Conservation (phyloP, 1,284 basidiomycete species). For the Moniliophthora roreri region DNA sequence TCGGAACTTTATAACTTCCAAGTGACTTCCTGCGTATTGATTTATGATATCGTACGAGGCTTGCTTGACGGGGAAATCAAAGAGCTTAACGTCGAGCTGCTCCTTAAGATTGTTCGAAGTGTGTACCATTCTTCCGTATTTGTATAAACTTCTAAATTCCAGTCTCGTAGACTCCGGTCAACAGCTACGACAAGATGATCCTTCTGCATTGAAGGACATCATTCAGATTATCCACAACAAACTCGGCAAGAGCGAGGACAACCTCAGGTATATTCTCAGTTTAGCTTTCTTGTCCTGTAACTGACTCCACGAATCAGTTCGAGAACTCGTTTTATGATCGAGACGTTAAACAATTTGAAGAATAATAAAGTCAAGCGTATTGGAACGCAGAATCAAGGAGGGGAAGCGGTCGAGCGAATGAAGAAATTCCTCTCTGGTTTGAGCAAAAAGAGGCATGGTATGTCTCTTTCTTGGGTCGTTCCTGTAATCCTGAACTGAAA, state of each 20-base stretch:
- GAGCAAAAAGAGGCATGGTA: constrained; percentile 76
- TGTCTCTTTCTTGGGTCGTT: constrained; percentile 12
- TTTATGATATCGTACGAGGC: constrained; percentile 88
- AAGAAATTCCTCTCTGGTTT: constrained; percentile 81
- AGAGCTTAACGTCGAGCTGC: constrained; percentile 84
- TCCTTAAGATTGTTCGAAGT: constrained; percentile 88
- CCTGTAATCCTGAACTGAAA: background rate
- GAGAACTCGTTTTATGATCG: constrained; percentile 89
- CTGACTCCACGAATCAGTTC: constrained; percentile 51
- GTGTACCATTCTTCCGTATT: constrained; percentile 26
- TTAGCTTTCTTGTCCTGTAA: background rate
- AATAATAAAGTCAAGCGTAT: constrained; percentile 84
- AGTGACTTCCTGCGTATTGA: constrained; percentile 83
- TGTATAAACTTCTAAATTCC: background rate
- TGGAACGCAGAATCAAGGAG: constrained; percentile 58
- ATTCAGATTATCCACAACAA: constrained; percentile 82
- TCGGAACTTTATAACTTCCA: constrained; percentile 96
- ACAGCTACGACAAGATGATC: constrained; percentile 87
- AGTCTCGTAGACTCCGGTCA: constrained; percentile 70
- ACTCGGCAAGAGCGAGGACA: constrained; percentile 53
- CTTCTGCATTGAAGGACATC: constrained; percentile 82
- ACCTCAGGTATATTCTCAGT: constrained; percentile 53
- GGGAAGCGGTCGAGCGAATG: constrained; percentile 78
- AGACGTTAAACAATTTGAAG: constrained; percentile 86
- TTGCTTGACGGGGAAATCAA: constrained; percentile 68